Percentiles rank a stretch among this genome's conserved stretches.
Evolutionary conservation across 2,329 filamentous ascomycete species (phyloP).

Genomic region (Neoascochyta sp.): DNA sequence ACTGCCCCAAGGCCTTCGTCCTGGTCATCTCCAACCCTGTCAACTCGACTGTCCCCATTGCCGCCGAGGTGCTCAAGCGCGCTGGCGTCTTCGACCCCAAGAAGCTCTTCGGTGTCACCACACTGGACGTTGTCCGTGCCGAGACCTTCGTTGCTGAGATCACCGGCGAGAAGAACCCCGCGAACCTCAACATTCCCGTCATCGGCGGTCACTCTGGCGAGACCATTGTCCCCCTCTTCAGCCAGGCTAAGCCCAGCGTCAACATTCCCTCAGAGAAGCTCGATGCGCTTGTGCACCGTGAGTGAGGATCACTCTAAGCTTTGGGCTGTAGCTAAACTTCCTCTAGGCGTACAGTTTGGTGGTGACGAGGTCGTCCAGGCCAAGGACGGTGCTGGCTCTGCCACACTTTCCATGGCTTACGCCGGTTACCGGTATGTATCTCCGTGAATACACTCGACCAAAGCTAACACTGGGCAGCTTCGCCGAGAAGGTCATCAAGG

Average conservation of each 20-base stretch:
- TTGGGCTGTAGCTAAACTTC: no score
- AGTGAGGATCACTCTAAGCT: constrained; percentile 23
- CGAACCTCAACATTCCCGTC: constrained; percentile 82
- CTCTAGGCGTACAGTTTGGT: constrained; percentile 87
- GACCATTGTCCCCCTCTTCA: constrained; percentile 97
- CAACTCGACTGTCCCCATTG: constrained; percentile 97
- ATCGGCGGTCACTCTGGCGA: constrained; percentile 96
- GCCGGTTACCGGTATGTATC: constrained; percentile 77
- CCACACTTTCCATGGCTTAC: constrained; percentile 91
- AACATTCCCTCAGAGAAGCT: constrained; percentile 86
- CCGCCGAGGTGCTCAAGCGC: constrained; percentile 92
- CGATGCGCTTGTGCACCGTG: constrained; percentile 81
- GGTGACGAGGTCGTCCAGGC: constrained; percentile 96
- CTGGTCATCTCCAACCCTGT: constrained; percentile 99
- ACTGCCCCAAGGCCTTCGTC: constrained; percentile 87
- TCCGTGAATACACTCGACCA: background rate
- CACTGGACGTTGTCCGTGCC: constrained; percentile 94
- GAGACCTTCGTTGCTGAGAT: constrained; percentile 93
- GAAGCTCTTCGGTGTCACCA: constrained; percentile 97
- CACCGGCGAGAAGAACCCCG: constrained; percentile 74
- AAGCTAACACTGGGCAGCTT: constrained; percentile 56
- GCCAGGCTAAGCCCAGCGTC: constrained; percentile 76
- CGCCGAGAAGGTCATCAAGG: constrained; percentile 89
- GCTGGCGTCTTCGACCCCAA: constrained; percentile 91
- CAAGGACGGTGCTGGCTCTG: constrained; percentile 86